These are phyloP conservation scores for Scutellaria minor DNA, from an alignment of 257 asterid genomes.

Conservation along the genomic window DNA sequence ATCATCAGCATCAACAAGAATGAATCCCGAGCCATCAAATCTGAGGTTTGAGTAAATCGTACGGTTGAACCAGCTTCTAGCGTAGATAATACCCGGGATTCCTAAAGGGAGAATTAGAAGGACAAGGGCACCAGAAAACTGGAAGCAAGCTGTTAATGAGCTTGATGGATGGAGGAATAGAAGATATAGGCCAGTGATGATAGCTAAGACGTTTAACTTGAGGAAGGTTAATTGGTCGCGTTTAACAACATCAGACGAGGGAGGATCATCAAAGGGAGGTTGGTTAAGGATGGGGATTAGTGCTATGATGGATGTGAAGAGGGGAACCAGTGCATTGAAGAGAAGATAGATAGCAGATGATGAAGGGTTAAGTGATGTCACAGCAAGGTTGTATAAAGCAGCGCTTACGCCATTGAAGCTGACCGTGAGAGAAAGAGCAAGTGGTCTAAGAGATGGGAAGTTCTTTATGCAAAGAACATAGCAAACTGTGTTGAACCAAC, in stretches of 20 bases:
- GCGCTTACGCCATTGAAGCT: slow-evolving; percentile 93
- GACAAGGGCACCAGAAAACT: slow-evolving; percentile 65
- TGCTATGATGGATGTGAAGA: slow-evolving; percentile 56
- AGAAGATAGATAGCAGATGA: slow-evolving; percentile 69
- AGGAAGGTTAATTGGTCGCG: slow-evolving; percentile 70
- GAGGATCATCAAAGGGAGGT: slow-evolving; percentile 43
- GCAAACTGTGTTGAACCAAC: slow-evolving; percentile 96
- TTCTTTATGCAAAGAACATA: slow-evolving; percentile 85
- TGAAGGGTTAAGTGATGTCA: slow-evolving; percentile 57
- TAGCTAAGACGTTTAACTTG: slow-evolving; percentile 53
- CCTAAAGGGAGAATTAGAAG: slow-evolving; percentile 72
- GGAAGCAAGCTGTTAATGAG: slow-evolving; percentile 39
- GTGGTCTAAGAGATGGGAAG: slow-evolving; percentile 73
- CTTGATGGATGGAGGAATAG: slow-evolving; percentile 62
- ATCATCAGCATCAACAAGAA: slow-evolving; percentile 65
- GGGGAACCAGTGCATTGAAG: slow-evolving; percentile 76
- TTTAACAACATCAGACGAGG: slow-evolving; percentile 43
- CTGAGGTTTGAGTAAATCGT: slow-evolving; percentile 49
- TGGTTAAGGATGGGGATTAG: slow-evolving; percentile 74
- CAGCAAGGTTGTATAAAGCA: slow-evolving; percentile 84
- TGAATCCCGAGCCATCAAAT: slow-evolving; percentile 58
- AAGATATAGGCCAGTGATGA: slow-evolving; percentile 77
- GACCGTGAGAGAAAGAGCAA: slow-evolving; percentile 82
- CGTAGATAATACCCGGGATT: slow-evolving; percentile 73
- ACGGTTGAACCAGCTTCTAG: slow-evolving; percentile 63